Conservation (phyloP, 1,284 basidiomycete species). For the Porphyrellus sp. region DNA sequence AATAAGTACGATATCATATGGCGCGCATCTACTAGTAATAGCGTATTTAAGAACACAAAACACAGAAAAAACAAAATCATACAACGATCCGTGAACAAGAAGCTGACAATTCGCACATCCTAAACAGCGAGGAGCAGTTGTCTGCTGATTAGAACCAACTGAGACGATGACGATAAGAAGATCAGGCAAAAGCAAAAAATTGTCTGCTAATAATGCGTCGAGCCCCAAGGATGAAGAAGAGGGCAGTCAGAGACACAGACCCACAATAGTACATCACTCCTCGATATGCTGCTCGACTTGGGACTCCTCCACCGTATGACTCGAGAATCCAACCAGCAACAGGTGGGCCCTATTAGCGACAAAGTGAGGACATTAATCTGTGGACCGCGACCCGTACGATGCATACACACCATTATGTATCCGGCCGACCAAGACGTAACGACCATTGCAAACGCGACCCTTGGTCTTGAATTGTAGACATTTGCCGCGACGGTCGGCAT, state of each 20-base stretch:
- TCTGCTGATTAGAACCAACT: too few relatives aligned
- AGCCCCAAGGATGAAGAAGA: slow-evolving; percentile 21
- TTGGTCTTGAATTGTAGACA: not conserved
- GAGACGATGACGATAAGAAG: not conserved
- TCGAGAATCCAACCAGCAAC: slow-evolving; percentile 34
- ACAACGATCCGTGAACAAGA: too few relatives aligned
- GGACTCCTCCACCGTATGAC: slow-evolving; percentile 23
- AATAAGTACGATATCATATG: not conserved
- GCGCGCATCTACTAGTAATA: not conserved
- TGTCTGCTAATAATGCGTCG: slow-evolving; percentile 5
- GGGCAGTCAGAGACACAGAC: slow-evolving; percentile 26
- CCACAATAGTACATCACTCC: slow-evolving; percentile 36
- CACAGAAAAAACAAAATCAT: too few relatives aligned
- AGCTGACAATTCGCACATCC: too few relatives aligned
- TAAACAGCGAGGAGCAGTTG: too few relatives aligned
- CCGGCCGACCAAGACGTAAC: slow-evolving; percentile 15
- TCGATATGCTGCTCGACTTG: slow-evolving; percentile 24
- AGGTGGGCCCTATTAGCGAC: slow-evolving; percentile 14
- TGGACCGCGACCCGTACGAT: not conserved
- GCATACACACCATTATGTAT: slow-evolving; percentile 26
- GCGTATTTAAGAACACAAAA: too few relatives aligned
- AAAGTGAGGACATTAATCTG: not conserved
- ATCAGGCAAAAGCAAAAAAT: slow-evolving; percentile 20
- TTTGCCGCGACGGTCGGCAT: not conserved
- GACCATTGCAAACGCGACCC: slow-evolving; percentile 1